Percentiles rank a stretch among this genome's conserved stretches.
Conservation (phyloP, 306 rosid species). For the Benincasa hispida region DNA sequence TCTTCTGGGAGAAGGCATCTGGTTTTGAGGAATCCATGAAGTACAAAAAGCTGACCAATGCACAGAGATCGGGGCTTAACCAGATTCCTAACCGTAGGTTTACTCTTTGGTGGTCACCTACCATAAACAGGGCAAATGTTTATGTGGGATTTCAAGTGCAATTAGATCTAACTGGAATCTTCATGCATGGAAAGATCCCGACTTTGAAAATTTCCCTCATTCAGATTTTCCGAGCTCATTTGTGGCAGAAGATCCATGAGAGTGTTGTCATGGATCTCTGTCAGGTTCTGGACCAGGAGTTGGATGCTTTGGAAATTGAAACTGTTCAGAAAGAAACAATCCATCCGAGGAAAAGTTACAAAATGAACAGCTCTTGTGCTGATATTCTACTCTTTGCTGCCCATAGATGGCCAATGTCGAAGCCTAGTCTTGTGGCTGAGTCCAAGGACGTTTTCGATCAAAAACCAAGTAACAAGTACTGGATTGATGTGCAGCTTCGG, state of each 20-base stretch:
- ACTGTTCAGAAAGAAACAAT: slow-evolving; percentile 98
- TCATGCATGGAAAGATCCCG: slow-evolving; percentile 99
- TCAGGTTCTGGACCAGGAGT: slow-evolving; percentile 97
- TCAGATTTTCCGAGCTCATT: slow-evolving; percentile 95
- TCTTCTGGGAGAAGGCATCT: slow-evolving; percentile 98
- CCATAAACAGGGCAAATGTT: slow-evolving; percentile 95
- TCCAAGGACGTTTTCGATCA: slow-evolving; percentile 98
- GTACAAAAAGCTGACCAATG: slow-evolving; percentile 95
- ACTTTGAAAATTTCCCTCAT: slow-evolving; percentile 93
- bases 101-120: slow-evolving; percentile 99
- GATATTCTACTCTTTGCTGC: slow-evolving; percentile 97
- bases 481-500: slow-evolving; percentile 95
- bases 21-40: slow-evolving; percentile 99
- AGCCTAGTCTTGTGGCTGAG: slow-evolving; percentile 98
- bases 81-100: slow-evolving; percentile 98
- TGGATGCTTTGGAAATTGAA: slow-evolving; percentile 97
- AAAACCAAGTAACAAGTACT: slow-evolving; percentile 94
- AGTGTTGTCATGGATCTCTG: slow-evolving; percentile 99
- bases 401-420: slow-evolving; percentile 99
- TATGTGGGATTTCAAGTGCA: slow-evolving; percentile 99
- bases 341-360: slow-evolving; percentile 97
- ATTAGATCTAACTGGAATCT: slow-evolving; percentile 91
- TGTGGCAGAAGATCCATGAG: slow-evolving; percentile 99
- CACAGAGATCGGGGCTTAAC: slow-evolving; percentile 99
- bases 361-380: slow-evolving; percentile 99